Conservation (phyloP, 257 asterid species). For the Petunia secreta region DNA sequence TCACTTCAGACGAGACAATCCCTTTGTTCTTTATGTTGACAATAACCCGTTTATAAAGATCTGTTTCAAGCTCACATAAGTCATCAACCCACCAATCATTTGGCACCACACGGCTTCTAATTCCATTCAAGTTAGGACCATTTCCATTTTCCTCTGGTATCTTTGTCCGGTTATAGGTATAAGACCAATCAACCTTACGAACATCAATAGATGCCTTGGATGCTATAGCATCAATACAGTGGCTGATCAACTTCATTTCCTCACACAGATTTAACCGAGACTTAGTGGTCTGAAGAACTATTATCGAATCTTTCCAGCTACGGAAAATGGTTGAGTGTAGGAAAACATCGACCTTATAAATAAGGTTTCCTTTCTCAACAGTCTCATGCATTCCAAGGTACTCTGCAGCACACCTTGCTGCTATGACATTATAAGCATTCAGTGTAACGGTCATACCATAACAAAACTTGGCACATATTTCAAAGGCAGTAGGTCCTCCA, state of each 20-base stretch:
- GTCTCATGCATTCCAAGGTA: constrained; percentile 85
- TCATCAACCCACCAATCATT: constrained; percentile 99
- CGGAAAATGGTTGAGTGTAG: constrained; percentile 70
- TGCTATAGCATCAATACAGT: constrained; percentile 79
- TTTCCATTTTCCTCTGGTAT: constrained; percentile 66
- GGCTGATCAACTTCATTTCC: constrained; percentile 71
- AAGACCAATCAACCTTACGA: constrained; percentile 88
- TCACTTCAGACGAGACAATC: constrained; percentile 59
- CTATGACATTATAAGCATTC: constrained; percentile 72
- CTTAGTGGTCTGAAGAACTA: constrained; percentile 75
- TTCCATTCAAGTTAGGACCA: constrained; percentile 59
- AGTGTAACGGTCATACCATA: constrained; percentile 85
- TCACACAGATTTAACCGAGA: constrained; percentile 57
- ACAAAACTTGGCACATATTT: constrained; percentile 89
- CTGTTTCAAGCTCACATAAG: constrained; percentile 80
- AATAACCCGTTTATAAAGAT: constrained; percentile 66
- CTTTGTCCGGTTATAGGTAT: constrained; percentile 78
- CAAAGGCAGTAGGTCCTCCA: constrained; percentile 78
- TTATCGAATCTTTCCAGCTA: constrained; percentile 96
- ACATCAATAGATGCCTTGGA: constrained; percentile 72
- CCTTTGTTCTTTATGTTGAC: constrained; percentile 55
- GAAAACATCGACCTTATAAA: constrained; percentile 85
- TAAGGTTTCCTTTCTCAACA: constrained; percentile 81
- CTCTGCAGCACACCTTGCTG: constrained; percentile 90
- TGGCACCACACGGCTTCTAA: constrained; percentile 66